Evolutionary conservation across 768 basidiomycete genomes (phyloP), one percentile per base, ranked within the genome.

Genomic region (Tubosaeta brunneosetosa): DNA sequence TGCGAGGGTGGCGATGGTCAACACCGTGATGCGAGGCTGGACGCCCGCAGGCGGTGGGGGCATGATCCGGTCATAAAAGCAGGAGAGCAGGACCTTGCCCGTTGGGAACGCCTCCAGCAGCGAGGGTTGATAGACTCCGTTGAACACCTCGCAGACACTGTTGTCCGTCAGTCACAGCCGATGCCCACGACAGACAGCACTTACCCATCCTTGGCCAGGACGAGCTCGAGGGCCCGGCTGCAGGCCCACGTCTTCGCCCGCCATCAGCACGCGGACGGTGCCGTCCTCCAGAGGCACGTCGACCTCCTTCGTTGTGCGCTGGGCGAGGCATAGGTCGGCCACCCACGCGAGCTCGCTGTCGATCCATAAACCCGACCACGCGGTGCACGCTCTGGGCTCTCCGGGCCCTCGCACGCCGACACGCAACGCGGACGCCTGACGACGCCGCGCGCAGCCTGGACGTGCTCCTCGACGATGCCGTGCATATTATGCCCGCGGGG

Each of bases 101-200:
- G 76, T 71, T 1, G 87, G 82, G 81, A 97, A 97, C 10, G 91
- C 85, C 56, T 95, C 89, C 52, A 88, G 74, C 25, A 98, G 76
- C 13, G 88, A 88, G 2, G 97, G 97, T 67, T 99, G 97, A 73
- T 98, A 98, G 25, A 97, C 92, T 12, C 97, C 97, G 63, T 91
- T 85, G 74, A 99, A 99, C 5, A 95, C 91, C 61, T 90, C 84
- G 69, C 95, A 99, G 53, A 93, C 79, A 0, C 91, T 88, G 43
- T 26, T 43, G 7, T 32, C 13, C 12, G 13, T 26, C 25, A 32
- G 44, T 44, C 29, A 38, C 33, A 25, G 32, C 51, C 34, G 11
- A 40, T 10, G 19, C 16, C 3, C 27, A 12, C 5, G 16, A n/a
- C 9, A 41, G 2, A 31, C 3, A 4, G n/a, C n/a, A 53, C 91